Base-by-base conservation (phyloP, 495 filamentous ascomycete species). In the Evernia prunastri region DNA sequence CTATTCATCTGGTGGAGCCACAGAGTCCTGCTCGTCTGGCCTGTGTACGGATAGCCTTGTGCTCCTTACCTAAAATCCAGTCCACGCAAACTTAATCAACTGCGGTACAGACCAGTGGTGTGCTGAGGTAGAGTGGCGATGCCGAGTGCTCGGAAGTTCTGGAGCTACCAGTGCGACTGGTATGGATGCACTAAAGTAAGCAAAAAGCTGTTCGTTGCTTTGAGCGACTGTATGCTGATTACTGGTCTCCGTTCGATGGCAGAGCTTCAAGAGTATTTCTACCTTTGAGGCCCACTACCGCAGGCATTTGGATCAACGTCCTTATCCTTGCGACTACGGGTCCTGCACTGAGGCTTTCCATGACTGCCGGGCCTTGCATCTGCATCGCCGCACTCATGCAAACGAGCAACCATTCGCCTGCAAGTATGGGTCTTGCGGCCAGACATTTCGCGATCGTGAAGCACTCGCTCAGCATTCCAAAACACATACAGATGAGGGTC, bases 281-380 rank as follows among this genome's bases (percentile, higher is more conserved):
- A 17, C 49, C 13, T 53, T 53, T 13, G 49, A 53, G 49, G 27
- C 25, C 49, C 49, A 53, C 23, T 53, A 53, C 49, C 49, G 49
- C 25, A 53, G 25, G 25, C 49, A 53, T 18, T 29, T 27, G n/a
- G 23, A 27, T 43, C 40, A 43, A 18, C 40, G 40, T 43, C 40
- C 40, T 18, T 43, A 18, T 43, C 0, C 15, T 20, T 43, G 40
- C 40, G 40, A 43, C 7, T 12, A 37, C 36, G 36, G 12, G 36
- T 37, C 36, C 12, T 37, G 36, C 36, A 12, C 12, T 37, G 36
- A 37, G 36, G 36, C 36, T 37, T 37, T 37, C 12, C 7, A 37
- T 37, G 12, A 37, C 36, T 12, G 6, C 12, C 7, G 12, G 12
- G 36, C 36, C 12, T 12, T 37, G 12, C 6, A 37, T 37, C 36